Base-by-base conservation (phyloP, 805 yeast species). In the Schwanniomyces vanrijiae region DNA sequence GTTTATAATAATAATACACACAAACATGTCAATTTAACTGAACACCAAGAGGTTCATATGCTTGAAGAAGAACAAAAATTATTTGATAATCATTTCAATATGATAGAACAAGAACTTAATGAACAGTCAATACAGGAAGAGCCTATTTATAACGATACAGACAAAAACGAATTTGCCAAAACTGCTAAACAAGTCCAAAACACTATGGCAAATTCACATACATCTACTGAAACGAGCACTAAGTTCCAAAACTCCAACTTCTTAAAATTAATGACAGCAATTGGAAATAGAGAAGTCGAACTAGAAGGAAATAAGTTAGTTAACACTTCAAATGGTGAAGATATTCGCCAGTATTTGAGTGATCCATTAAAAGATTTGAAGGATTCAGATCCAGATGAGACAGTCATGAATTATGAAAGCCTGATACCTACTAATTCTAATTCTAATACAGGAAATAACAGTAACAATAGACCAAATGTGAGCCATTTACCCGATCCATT, bases 401-500 rank as follows among this genome's bases (percentile, higher is more conserved):
- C 29, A 14, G 4, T 11, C 37, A 33, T 6, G 37, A 33, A 6
- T 7, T n/a, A 7, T 9, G 37, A 14, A 4, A 26, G 10, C 4
- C 13, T 3, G 13, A 26, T 26, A 26, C 13, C 29, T 26, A 13
- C 20, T 24, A n/a, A n/a, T n/a, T n/a, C n/a, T n/a, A n/a, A n/a
- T n/a, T 19, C 20, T 38, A 31, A 24, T 7, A 8, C 41, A 14
- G 28, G 8, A 38, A 22, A 24, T n/a, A 19, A 18, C 25, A 20
- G 16, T 34, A 14, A 33, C 11, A 19, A 20, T 37, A 37, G 22
- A 29, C 42, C 43, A 11, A 28, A n/a, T 8, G 40, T 34, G 9
- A 59, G 58, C 48, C 71, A 61, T 40, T 58, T 71, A 26, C 77
- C 78, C 1, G 78, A 73, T 44, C 78, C 78, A 0, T 56, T 73